Conservation (phyloP, 169 alveolate species). For the Plasmodium gaboni region DNA sequence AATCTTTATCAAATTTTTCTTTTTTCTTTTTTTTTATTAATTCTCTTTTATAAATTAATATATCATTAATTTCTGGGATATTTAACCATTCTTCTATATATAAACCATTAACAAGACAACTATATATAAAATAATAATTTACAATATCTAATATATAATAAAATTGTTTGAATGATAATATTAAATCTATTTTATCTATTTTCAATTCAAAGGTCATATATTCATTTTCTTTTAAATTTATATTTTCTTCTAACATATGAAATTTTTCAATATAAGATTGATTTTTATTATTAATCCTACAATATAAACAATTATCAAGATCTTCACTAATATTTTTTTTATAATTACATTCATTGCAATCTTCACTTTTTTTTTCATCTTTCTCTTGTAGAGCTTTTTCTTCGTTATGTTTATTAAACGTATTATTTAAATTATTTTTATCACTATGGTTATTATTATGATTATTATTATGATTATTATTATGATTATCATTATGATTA, state of each 20-base stretch:
- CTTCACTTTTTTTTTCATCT: background rate
- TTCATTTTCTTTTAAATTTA: conserved; percentile 67
- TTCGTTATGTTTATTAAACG: background rate
- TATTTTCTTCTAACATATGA: conserved; percentile 39
- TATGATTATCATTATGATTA: no score
- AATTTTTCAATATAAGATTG: conserved; percentile 16
- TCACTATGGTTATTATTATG: background rate
- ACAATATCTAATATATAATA: conserved; percentile 19
- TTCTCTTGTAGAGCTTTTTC: background rate
- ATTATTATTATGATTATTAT: no score
- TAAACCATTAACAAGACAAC: conserved; percentile 47
- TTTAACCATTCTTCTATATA: conserved; percentile 47
- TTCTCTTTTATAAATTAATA: conserved; percentile 39
- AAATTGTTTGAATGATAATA: conserved; percentile 25
- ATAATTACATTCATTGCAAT: background rate
- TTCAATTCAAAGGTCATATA: conserved; percentile 39
- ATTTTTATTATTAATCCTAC: background rate
- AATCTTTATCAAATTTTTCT: conserved; percentile 62
- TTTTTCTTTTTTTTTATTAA: conserved; percentile 48
- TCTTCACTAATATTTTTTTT: background rate
- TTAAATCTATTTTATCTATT: conserved; percentile 23
- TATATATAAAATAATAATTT: conserved; percentile 30
- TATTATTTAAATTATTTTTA: no score
- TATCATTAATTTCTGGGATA: conserved; percentile 45
- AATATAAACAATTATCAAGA: conserved; percentile 7